Conservation (phyloP, 23 red algal species). For the Gracilaria caudata region DNA sequence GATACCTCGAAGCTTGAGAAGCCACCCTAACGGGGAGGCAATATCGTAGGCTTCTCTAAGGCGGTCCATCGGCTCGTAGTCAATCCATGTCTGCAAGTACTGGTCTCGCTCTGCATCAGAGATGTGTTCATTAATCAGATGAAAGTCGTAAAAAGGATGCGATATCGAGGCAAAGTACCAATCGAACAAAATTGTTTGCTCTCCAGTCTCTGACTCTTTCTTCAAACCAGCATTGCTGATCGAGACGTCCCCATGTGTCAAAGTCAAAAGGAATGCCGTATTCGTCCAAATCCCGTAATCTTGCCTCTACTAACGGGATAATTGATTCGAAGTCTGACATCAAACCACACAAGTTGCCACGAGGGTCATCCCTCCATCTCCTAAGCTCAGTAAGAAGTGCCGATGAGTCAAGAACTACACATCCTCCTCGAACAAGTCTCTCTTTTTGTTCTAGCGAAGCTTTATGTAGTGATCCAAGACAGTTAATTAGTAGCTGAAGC, state of each 20-base stretch:
- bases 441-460: slow-evolving; percentile 1
- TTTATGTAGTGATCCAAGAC: neutral
- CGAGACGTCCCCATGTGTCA: slow-evolving; percentile 19
- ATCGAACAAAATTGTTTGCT: neutral
- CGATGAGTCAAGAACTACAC: neutral
- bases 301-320: neutral
- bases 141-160: slow-evolving; percentile 23
- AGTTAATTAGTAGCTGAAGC: neutral
- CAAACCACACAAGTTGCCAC: no score
- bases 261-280: slow-evolving; percentile 22
- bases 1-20: slow-evolving; percentile 29
- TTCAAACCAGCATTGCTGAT: slow-evolving; percentile 15
- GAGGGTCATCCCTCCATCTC: no score
- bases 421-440: neutral
- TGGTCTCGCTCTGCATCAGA: neutral
- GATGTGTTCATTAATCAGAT: slow-evolving; percentile 24
- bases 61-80: slow-evolving; percentile 31
- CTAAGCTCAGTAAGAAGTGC: neutral
- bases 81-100: slow-evolving; percentile 19
- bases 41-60: slow-evolving; percentile 26
- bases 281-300: slow-evolving; percentile 9
- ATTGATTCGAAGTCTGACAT: no score
- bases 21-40: slow-evolving; percentile 10
- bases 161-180: slow-evolving; percentile 29
- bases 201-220: neutral